A percentile compares a stretch with the other conserved stretches of the same genome.
phyloP scores from a whole-genome alignment of 257 asterid genomes.

The Rubia yunnanensis region DNA sequence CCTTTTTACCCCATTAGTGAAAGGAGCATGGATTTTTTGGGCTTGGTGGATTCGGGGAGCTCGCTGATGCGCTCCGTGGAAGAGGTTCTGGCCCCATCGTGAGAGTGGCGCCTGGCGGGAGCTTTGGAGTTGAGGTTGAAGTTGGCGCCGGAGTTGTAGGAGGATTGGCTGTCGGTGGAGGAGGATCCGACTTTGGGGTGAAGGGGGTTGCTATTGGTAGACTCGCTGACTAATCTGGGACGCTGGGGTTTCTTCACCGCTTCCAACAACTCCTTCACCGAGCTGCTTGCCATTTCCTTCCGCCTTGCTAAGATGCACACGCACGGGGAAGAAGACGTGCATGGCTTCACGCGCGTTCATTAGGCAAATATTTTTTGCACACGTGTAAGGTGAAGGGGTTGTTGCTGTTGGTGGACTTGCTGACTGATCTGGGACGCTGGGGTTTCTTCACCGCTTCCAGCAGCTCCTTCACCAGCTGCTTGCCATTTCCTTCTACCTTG shows the following conservation, averaged over 20 bases:
- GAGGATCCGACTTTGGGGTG: conserved; percentile 44
- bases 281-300: conserved; percentile 60
- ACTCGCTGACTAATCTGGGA: conserved; percentile 76
- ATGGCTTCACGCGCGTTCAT: too few relatives aligned
- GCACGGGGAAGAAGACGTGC: too few relatives aligned
- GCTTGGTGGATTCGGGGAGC: conserved; percentile 49
- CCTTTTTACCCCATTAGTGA: conserved; percentile 67
- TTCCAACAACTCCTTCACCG: conserved; percentile 67
- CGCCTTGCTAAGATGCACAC: too few relatives aligned
- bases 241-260: conserved; percentile 69
- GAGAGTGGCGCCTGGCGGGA: conserved; percentile 69
- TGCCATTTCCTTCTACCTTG: conserved; percentile 82
- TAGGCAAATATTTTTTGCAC: too few relatives aligned
- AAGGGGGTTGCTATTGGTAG: conserved; percentile 63
- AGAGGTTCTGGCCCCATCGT: conserved; percentile 55
- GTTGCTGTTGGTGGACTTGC: conserved; percentile 70
- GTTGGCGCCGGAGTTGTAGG: conserved; percentile 24
- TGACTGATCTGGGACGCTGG: conserved; percentile 50
- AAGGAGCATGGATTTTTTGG: conserved; percentile 48
- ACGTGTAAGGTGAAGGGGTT: conserved; percentile 50
- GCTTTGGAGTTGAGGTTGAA: conserved; percentile 32
- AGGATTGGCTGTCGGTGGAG: conserved; percentile 2
- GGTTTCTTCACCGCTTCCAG: conserved; percentile 79
- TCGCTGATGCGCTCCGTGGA: conserved; percentile 60
- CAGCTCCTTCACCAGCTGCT: conserved; percentile 53